Conservation (phyloP, 2,329 filamentous ascomycete species). For the Proliferodiscus dingleyae region DNA sequence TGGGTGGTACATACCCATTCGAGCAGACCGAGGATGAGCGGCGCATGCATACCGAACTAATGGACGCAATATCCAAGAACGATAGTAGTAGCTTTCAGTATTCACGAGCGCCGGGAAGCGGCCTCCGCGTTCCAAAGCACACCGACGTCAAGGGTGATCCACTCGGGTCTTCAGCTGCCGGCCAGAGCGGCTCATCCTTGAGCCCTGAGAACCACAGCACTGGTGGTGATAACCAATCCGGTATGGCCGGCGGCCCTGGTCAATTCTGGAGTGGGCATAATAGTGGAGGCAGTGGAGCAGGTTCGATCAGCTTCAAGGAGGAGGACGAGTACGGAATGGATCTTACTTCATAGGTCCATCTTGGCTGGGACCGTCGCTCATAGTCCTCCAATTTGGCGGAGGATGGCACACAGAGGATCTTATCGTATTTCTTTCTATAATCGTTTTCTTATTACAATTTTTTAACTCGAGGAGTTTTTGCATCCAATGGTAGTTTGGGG, state of each 20-base stretch:
- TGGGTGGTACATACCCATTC: conserved; percentile 74
- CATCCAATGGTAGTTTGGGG: conserved; percentile 28
- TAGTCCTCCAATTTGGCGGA: too few relatives aligned
- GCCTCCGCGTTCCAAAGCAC: conserved; percentile 85
- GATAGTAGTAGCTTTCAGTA: conserved; percentile 71
- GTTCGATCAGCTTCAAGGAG: conserved; percentile 75
- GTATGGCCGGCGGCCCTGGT: conserved; percentile 30
- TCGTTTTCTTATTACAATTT: conserved; percentile 27
- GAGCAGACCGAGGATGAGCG: conserved; percentile 86
- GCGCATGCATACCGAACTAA: conserved; percentile 89
- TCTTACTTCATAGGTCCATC: conserved; percentile 46
- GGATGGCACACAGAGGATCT: too few relatives aligned
- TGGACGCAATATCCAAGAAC: conserved; percentile 81
- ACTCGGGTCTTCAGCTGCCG: conserved; percentile 51
- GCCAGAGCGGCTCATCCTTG: conserved; percentile 41
- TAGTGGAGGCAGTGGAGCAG: conserved; percentile 65
- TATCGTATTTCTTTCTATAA: conserved; percentile 16
- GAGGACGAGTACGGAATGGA: conserved; percentile 94
- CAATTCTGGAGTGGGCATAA: conserved; percentile 66
- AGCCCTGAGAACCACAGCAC: conserved; percentile 42
- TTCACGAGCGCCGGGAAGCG: conserved; percentile 75
- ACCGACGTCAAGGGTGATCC: conserved; percentile 87
- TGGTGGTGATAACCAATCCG: conserved; percentile 25
- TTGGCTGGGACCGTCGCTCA: too few relatives aligned
- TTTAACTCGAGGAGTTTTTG: conserved; percentile 30